These are phyloP conservation scores for Tephrocybe sp. DNA, from an alignment of 768 basidiomycete species.

Conservation along the genomic window DNA sequence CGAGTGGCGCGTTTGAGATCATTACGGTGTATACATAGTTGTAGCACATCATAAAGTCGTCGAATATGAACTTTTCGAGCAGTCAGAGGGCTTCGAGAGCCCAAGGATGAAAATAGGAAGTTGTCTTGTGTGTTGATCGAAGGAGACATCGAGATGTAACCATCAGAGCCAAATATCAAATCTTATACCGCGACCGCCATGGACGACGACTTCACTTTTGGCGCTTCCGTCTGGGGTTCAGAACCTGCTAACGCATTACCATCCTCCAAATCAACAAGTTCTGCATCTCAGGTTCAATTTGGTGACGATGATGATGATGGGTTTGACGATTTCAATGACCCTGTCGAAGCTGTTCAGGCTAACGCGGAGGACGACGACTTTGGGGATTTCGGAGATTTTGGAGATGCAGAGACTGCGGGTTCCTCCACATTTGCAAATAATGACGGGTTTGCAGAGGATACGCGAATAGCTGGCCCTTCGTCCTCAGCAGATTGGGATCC, in stretches of 20 bases:
- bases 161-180: slow-evolving; percentile 23
- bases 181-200: slow-evolving; percentile 23
- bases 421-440: slow-evolving; percentile 34
- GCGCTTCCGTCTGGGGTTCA: slow-evolving; percentile 71
- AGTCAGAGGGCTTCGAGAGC: slow-evolving; percentile 44
- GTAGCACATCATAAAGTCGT: slow-evolving; percentile 71
- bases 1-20: slow-evolving; percentile 62
- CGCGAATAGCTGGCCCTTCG: slow-evolving; percentile 40
- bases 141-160: slow-evolving; percentile 23
- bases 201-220: slow-evolving; percentile 74
- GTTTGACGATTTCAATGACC: slow-evolving; percentile 59
- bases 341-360: slow-evolving; percentile 39
- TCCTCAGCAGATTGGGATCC: slow-evolving; percentile 52
- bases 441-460: slow-evolving; percentile 33
- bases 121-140: slow-evolving; percentile 21
- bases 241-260: slow-evolving; percentile 28
- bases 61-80: slow-evolving; percentile 71
- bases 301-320: slow-evolving; percentile 32
- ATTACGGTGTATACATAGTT: slow-evolving; percentile 64
- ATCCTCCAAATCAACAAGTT: slow-evolving; percentile 22
- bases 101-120: slow-evolving; percentile 65
- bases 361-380: slow-evolving; percentile 72
- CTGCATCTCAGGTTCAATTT: slow-evolving; percentile 24
- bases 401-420: slow-evolving; percentile 46
- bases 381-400: slow-evolving; percentile 88